Evolutionary conservation across 2,329 filamentous ascomycete species (phyloP).

Genomic region (Monosporascus sp.): DNA sequence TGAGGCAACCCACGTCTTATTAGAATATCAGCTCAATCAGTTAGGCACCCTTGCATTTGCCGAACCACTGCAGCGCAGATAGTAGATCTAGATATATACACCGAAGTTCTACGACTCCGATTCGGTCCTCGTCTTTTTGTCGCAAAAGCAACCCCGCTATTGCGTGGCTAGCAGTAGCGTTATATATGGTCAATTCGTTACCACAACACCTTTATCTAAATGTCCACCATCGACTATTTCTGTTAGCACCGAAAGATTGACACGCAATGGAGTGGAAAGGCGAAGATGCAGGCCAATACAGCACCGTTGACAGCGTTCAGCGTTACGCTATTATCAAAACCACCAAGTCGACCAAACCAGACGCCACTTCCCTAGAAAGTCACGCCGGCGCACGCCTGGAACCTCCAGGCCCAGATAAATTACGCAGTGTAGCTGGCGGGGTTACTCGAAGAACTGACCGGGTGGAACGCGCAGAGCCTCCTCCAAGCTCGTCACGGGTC

Average conservation of each 20-base stretch:
- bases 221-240: not conserved
- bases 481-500: not conserved
- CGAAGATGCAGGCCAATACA: not conserved
- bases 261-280: not conserved
- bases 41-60: too few relatives aligned
- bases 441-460: not conserved
- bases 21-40: too few relatives aligned
- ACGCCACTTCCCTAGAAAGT: not conserved
- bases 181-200: too few relatives aligned
- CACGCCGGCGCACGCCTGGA: not conserved
- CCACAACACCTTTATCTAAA: too few relatives aligned
- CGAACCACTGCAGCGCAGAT: too few relatives aligned
- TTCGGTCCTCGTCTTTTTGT: too few relatives aligned
- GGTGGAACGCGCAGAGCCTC: not conserved
- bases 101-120: too few relatives aligned
- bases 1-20: too few relatives aligned
- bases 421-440: not conserved
- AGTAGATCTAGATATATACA: too few relatives aligned
- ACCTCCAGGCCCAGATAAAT: not conserved
- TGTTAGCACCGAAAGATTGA: not conserved
- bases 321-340: not conserved
- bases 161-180: too few relatives aligned
- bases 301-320: not conserved
- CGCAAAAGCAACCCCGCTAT: too few relatives aligned
- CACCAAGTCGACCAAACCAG: not conserved